These are phyloP conservation scores for Aspergillus japonicus DNA, from an alignment of 2,329 filamentous ascomycete genomes.

Conservation along the genomic window DNA sequence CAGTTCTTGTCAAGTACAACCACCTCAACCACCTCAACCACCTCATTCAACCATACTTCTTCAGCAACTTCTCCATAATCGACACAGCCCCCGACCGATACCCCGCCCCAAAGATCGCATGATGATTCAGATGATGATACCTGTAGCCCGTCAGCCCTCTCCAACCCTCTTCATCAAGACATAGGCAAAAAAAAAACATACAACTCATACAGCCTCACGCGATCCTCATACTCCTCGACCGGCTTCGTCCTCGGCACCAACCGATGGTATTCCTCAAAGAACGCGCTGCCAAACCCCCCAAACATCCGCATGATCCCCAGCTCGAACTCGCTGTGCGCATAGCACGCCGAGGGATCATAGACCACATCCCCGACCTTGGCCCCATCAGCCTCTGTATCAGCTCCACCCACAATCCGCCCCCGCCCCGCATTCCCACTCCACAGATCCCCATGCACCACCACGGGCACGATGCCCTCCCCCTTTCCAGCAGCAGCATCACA, in stretches of 20 bases:
- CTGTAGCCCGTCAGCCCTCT: conserved; percentile 42
- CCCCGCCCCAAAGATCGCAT: conserved; percentile 76
- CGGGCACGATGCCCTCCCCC: conserved; percentile 64
- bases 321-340: conserved; percentile 86
- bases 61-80: conserved; percentile 73
- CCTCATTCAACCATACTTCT: conserved; percentile 61
- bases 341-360: conserved; percentile 77
- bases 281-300: conserved; percentile 72
- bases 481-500: conserved; percentile 35
- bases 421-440: conserved; percentile 82
- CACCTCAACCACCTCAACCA: conserved; percentile 17
- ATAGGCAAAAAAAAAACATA: conserved; percentile 50
- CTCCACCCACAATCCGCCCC: conserved; percentile 58
- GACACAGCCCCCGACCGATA: conserved; percentile 74
- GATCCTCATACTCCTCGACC: conserved; percentile 77
- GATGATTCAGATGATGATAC: conserved; percentile 89
- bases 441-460: conserved; percentile 86
- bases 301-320: conserved; percentile 97
- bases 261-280: conserved; percentile 74
- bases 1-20: neutral
- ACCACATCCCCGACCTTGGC: conserved; percentile 65
- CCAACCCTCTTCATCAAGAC: neutral
- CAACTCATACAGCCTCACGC: conserved; percentile 78
- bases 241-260: conserved; percentile 79
- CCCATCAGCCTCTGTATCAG: conserved; percentile 38